Percentiles rank a stretch among this genome's conserved stretches.
phyloP scores from a whole-genome alignment of 2,329 filamentous ascomycete species.

The Setomelanomma holmii region DNA sequence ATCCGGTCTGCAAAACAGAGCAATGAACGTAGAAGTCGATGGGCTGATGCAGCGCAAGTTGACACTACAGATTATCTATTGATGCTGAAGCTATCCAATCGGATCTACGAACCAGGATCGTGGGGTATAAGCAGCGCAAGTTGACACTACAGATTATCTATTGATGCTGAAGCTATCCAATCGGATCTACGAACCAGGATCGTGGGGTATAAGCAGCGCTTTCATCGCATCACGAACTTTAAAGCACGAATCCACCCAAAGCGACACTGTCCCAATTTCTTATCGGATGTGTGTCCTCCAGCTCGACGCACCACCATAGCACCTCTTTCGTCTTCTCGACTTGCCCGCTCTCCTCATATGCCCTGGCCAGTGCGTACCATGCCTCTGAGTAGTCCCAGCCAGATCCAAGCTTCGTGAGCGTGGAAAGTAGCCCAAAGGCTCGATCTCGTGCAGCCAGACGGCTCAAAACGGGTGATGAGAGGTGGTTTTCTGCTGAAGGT shows the following conservation, averaged over 20 bases:
- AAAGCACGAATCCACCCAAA: slow-evolving; percentile 42
- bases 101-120: not conserved
- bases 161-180: not conserved
- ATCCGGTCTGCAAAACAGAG: no score
- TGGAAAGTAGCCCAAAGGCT: slow-evolving; percentile 82
- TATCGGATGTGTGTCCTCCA: slow-evolving; percentile 84
- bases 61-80: not conserved
- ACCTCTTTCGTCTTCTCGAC: slow-evolving; percentile 88
- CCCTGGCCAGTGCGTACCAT: slow-evolving; percentile 87
- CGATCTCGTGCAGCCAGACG: slow-evolving; percentile 89
- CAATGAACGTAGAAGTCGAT: no score
- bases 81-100: not conserved
- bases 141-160: not conserved
- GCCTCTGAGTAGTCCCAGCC: slow-evolving; percentile 94
- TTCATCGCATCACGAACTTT: slow-evolving; percentile 2
- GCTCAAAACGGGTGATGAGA: slow-evolving; percentile 74
- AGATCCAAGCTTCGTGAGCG: slow-evolving; percentile 81
- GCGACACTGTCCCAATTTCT: slow-evolving; percentile 77
- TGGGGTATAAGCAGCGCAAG: not conserved
- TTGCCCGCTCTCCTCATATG: slow-evolving; percentile 87
- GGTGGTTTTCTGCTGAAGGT: slow-evolving; percentile 43
- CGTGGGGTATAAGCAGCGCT: slow-evolving; percentile 2
- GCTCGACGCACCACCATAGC: slow-evolving; percentile 96
- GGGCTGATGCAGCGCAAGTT: not conserved
- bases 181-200: not conserved